Conservation (phyloP, 371 early-diverging fungal genomes). For the Nosema muscidifuracis region DNA sequence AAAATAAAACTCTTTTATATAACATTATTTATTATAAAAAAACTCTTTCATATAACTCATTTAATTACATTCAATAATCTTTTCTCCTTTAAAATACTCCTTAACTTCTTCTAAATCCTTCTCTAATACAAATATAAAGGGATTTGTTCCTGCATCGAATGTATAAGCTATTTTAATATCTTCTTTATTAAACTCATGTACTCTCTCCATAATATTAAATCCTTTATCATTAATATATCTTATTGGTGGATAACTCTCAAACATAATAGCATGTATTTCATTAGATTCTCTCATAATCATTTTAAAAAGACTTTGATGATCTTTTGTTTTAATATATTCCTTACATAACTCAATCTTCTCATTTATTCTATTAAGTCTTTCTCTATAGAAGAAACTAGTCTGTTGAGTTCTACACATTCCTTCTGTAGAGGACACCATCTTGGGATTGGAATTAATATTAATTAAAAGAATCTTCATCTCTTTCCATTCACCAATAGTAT, state of each 20-base stretch:
- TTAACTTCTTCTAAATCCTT: constrained; percentile 29
- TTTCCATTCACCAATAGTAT: constrained; percentile 81
- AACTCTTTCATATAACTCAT: too few species aligned
- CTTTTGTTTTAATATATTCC: constrained; percentile 71
- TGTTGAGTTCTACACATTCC: constrained; percentile 91
- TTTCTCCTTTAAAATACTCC: constrained; percentile 9
- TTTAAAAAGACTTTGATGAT: constrained; percentile 80
- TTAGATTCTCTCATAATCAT: constrained; percentile 92
- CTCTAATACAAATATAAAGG: constrained; percentile 69
- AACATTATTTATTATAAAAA: too few species aligned
- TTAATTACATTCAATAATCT: constrained; percentile 24
- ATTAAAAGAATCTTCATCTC: constrained; percentile 77
- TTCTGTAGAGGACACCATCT: constrained; percentile 77
- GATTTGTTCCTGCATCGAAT: constrained; percentile 92
- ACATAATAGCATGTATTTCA: constrained; percentile 89
- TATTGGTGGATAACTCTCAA: constrained; percentile 83
- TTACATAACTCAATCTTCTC: constrained; percentile 75
- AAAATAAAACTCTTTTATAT: too few species aligned
- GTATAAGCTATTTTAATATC: constrained; percentile 65
- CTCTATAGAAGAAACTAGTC: constrained; percentile 74
- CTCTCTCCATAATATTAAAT: constrained; percentile 72
- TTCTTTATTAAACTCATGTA: constrained; percentile 74
- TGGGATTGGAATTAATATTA: constrained; percentile 79
- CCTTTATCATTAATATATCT: constrained; percentile 85
- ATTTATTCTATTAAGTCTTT: constrained; percentile 74